phyloP scores from a whole-genome alignment of 345 rosid species.

The Chamaenerion angustifolium region DNA sequence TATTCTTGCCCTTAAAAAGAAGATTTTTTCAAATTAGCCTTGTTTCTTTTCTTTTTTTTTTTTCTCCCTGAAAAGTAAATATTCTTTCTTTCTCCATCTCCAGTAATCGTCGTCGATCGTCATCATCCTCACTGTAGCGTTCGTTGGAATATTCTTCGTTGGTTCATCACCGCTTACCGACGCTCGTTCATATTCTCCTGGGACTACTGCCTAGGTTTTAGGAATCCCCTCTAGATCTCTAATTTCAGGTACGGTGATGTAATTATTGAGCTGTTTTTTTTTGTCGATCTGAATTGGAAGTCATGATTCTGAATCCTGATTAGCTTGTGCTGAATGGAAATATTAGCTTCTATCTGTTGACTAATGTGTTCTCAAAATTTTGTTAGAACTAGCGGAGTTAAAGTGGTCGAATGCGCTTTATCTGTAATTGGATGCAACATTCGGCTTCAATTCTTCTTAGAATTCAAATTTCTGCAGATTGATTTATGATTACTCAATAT shows the following conservation, averaged over 20 bases:
- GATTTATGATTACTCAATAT: too few relatives aligned
- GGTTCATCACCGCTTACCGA: conserved; percentile 14
- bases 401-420: neutral
- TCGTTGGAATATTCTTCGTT: conserved; percentile 33
- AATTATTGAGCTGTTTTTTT: neutral
- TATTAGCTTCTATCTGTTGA: neutral
- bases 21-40: conserved; percentile 4
- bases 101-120: conserved; percentile 1
- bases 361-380: neutral
- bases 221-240: conserved; percentile 3
- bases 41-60: conserved; percentile 3
- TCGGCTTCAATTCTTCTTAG: too few relatives aligned
- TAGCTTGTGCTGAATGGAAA: conserved; percentile 4
- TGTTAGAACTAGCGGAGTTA: conserved; percentile 5
- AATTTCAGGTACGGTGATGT: conserved; percentile 4
- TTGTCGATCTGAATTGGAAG: conserved; percentile 3
- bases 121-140: conserved; percentile 26
- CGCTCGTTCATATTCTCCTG: neutral
- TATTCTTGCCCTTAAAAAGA: neutral
- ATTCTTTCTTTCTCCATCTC: conserved; percentile 12
- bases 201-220: conserved; percentile 5
- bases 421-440: too few relatives aligned
- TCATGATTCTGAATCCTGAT: neutral
- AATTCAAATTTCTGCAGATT: too few relatives aligned
- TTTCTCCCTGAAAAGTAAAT: conserved; percentile 11